Base-by-base conservation (phyloP, 2,329 filamentous ascomycete genomes). In the Hypomyces perniciosus region DNA sequence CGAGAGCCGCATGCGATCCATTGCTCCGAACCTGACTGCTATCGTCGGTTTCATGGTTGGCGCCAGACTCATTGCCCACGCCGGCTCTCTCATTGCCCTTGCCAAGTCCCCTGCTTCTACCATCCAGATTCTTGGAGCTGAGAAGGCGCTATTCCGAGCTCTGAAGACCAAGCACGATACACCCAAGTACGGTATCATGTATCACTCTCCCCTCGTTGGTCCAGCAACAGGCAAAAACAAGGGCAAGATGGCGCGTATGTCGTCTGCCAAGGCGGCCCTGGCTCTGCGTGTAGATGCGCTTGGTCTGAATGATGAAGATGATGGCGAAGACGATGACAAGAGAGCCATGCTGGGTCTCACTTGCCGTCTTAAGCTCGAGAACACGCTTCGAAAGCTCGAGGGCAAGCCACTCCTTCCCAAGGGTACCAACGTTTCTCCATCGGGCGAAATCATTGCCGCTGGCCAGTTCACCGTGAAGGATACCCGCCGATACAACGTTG, bases 131-230 rank as follows among this genome's bases (percentile, higher is more conserved):
- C 84, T 97, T 51, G 93, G 93, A 77, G 93, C 93, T 54, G 93
- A 99, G 77, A 99, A 99, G 80, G 93, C 93, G 6, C 83, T 99
- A 41, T 99, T 99, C 85, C 85, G 93, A 65, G 93, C 93, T 20
- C 79, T 99, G 57, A 99, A 99, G 83, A 99, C 93, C 45, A 97
- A 99, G 80, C 92, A 97, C 72, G 90, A 96, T 66, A 99, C 93
- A 37, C 93, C 93, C 66, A 99, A 97, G 74, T 99, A 97, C 65
- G 93, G 93, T 80, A 80, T 95, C 58, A 89, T 95, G 68, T 95
- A 93, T 74, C 88, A 95, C 72, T 87, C 88, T 44, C 93, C 89
- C 29, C 81, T 99, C 42, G 95, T 99, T 58, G 95, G 93, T 41
- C 93, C 99, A 75, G 93, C 93, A 30, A 95, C 89, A 20, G 93